Evolutionary conservation across 352 stramenopile species (phyloP).

Genomic region (Hyaloperonospora arabidopsidis): DNA sequence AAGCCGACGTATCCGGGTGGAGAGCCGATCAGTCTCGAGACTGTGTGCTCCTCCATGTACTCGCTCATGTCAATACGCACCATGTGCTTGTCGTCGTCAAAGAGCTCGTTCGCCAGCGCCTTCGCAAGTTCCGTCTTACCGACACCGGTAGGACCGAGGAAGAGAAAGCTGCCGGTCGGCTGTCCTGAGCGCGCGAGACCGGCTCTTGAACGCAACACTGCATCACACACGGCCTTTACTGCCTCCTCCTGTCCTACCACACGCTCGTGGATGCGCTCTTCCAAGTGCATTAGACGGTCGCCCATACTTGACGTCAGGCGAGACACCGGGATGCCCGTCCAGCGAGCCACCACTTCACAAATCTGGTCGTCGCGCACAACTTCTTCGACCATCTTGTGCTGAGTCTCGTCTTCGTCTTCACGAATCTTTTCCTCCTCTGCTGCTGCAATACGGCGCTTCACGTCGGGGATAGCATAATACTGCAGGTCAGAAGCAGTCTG

Average conservation of each 20-base stretch:
- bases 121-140: slow-evolving; percentile 95
- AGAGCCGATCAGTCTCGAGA: slow-evolving; percentile 89
- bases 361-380: slow-evolving; percentile 85
- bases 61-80: slow-evolving; percentile 96
- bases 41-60: slow-evolving; percentile 96
- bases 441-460: slow-evolving; percentile 83
- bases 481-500: slow-evolving; percentile 93
- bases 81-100: slow-evolving; percentile 93
- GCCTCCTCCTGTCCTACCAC: slow-evolving; percentile 92
- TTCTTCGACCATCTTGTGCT: slow-evolving; percentile 77
- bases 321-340: slow-evolving; percentile 86
- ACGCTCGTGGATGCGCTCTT: slow-evolving; percentile 79
- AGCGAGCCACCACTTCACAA: slow-evolving; percentile 84
- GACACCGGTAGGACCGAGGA: slow-evolving; percentile 92
- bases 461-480: slow-evolving; percentile 91
- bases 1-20: slow-evolving; percentile 92
- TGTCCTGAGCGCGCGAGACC: slow-evolving; percentile 82
- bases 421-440: slow-evolving; percentile 68
- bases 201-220: slow-evolving; percentile 88
- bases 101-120: slow-evolving; percentile 90
- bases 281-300: slow-evolving; percentile 77
- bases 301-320: slow-evolving; percentile 73
- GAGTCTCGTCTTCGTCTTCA: slow-evolving; percentile 44
- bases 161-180: slow-evolving; percentile 93
- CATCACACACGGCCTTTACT: slow-evolving; percentile 87